These are phyloP conservation scores for Epichloe amarillans DNA, from an alignment of 2,329 filamentous ascomycete species.

Conservation along the genomic window DNA sequence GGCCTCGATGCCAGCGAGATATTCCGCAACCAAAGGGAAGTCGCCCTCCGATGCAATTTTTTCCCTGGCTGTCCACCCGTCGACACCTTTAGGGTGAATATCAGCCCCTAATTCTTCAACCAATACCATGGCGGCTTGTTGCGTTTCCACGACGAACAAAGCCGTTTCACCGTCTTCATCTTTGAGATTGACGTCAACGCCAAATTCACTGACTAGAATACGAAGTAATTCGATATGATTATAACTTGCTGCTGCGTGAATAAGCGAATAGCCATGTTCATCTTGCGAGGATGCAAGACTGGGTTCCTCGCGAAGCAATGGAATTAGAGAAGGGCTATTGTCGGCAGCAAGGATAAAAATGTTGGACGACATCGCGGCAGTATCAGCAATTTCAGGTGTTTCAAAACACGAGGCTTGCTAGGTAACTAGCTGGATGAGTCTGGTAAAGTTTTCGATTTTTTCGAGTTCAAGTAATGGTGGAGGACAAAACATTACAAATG, in stretches of 20 bases:
- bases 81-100: slow-evolving; percentile 48
- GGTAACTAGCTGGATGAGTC: too few species aligned
- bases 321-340: slow-evolving; percentile 58
- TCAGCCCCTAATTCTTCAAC: slow-evolving; percentile 74
- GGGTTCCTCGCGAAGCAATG: slow-evolving; percentile 60
- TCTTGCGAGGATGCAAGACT: slow-evolving; percentile 71
- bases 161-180: slow-evolving; percentile 92
- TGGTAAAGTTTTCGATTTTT: too few species aligned
- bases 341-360: slow-evolving; percentile 71
- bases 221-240: slow-evolving; percentile 72
- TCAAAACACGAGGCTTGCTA: too few species aligned
- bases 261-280: slow-evolving; percentile 81
- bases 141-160: slow-evolving; percentile 80
- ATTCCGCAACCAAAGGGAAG: slow-evolving; percentile 61
- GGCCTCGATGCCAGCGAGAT: slow-evolving; percentile 36
- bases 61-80: slow-evolving; percentile 68
- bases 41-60: slow-evolving; percentile 70
- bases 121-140: slow-evolving; percentile 63
- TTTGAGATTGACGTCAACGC: slow-evolving; percentile 64
- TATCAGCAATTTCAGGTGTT: not conserved
- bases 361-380: slow-evolving; percentile 31
- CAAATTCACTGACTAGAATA: slow-evolving; percentile 59
- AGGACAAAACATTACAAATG: too few species aligned
- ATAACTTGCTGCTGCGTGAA: slow-evolving; percentile 91
- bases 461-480: too few species aligned